Percentiles rank a stretch among this genome's conserved stretches.
phyloP scores from a whole-genome alignment of 257 asterid species.

The Fraxinus quadrangulata region DNA sequence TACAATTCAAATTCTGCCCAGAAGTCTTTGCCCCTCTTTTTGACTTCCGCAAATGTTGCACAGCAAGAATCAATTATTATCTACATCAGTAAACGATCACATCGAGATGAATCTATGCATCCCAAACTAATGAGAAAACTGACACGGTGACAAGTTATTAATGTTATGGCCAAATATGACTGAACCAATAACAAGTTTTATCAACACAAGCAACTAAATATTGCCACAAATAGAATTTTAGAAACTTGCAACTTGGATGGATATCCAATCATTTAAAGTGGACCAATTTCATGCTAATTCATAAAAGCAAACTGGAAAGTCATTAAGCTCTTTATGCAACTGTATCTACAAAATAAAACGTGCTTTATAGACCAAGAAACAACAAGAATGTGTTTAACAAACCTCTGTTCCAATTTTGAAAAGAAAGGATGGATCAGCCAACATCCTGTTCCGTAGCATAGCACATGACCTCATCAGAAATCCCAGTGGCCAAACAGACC shows the following conservation, averaged over 20 bases:
- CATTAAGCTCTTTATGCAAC: conserved; percentile 9
- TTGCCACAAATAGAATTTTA: neutral
- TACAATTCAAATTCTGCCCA: conserved; percentile 97
- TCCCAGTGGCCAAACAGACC: conserved; percentile 76
- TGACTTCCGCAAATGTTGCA: conserved; percentile 97
- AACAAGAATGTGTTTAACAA: conserved; percentile 21
- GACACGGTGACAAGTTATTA: neutral
- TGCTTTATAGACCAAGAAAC: neutral
- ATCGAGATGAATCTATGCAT: conserved; percentile 6
- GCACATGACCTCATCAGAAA: conserved; percentile 69
- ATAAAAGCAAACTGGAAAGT: neutral
- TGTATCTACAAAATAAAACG: conserved; percentile 10
- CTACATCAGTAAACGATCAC: conserved; percentile 40
- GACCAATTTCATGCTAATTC: neutral
- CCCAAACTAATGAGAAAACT: neutral
- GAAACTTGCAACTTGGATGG: neutral
- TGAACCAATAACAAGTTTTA: neutral
- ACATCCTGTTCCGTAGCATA: conserved; percentile 90
- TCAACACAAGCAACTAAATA: neutral
- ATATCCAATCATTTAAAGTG: conserved; percentile 4
- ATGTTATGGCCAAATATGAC: neutral
- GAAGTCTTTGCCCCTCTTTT: conserved; percentile 91
- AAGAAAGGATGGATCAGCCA: conserved; percentile 97
- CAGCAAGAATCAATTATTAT: conserved; percentile 92
- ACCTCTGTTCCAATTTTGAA: conserved; percentile 99